Evolutionary conservation across 805 yeast genomes (phyloP).

Genomic region (Yamadazyma tumulicola): DNA sequence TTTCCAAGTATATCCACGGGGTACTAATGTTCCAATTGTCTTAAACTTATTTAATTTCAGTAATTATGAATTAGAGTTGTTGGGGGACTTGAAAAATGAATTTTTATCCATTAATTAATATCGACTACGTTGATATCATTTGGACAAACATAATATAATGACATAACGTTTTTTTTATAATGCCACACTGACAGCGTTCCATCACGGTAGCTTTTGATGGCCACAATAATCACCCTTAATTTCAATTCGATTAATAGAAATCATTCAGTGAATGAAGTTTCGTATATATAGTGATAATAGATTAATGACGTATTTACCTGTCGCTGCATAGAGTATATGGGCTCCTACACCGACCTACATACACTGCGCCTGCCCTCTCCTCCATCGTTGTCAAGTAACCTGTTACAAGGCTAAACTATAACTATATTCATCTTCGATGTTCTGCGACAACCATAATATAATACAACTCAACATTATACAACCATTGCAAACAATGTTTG

Average conservation of each 20-base stretch:
- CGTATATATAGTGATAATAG: constrained; percentile 2
- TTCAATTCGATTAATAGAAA: not conserved
- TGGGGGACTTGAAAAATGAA: constrained; percentile 37
- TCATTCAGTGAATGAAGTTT: constrained; percentile 3
- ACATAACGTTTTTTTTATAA: too few species aligned
- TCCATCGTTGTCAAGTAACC: too few species aligned
- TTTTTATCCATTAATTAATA: constrained; percentile 11
- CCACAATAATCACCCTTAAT: not conserved
- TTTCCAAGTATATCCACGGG: constrained; percentile 55
- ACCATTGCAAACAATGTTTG: constrained; percentile 77
- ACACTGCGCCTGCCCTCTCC: not conserved
- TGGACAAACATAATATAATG: too few species aligned
- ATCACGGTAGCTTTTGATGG: too few species aligned
- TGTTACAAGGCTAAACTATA: constrained; percentile 64
- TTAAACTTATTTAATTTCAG: constrained; percentile 66
- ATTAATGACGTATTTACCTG: not conserved
- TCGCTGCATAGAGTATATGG: too few species aligned
- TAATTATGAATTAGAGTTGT: constrained; percentile 57
- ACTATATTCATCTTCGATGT: constrained; percentile 92
- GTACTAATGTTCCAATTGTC: constrained; percentile 36
- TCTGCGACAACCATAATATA: constrained; percentile 89
- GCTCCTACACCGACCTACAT: too few species aligned
- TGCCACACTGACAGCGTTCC: too few species aligned
- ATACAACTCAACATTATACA: constrained; percentile 86
- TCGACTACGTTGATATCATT: too few species aligned